A percentile compares a stretch with the other conserved stretches of the same genome.
These are phyloP conservation scores for Gonapodya prolifera DNA, from an alignment of 192 early-diverging fungal genomes.

Conservation along the genomic window DNA sequence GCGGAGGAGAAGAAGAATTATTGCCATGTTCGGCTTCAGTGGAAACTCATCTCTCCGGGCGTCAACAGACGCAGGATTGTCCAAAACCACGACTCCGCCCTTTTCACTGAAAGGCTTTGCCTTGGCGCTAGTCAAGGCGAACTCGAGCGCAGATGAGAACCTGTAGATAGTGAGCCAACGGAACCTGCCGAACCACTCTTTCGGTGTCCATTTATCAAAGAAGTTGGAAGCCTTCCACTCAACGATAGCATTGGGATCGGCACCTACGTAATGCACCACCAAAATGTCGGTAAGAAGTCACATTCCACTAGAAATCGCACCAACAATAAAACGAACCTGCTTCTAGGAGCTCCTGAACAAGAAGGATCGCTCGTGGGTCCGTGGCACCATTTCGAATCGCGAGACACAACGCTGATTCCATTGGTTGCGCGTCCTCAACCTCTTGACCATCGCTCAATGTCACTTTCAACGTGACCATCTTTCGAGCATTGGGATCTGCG, in stretches of 20 bases:
- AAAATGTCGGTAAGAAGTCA: neutral
- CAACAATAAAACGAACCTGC: neutral
- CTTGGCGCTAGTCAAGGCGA: neutral
- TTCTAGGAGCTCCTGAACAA: neutral
- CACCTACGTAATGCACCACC: neutral
- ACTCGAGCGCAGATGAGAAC: neutral
- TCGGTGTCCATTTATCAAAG: neutral
- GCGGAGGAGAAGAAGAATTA: neutral
- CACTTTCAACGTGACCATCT: neutral
- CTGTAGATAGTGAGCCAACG: neutral
- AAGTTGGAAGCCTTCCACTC: neutral
- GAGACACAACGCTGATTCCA: neutral
- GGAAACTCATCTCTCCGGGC: neutral
- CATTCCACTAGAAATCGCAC: neutral
- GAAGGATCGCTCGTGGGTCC: neutral
- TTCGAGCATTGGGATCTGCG: neutral
- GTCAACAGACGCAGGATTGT: neutral
- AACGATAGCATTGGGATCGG: neutral
- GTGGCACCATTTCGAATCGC: neutral
- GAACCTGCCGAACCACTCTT: neutral
- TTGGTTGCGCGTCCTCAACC: neutral
- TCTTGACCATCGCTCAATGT: neutral
- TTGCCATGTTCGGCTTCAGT: neutral
- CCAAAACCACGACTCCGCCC: neutral
- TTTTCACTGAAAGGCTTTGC: neutral